Base-by-base conservation (phyloP, 2,329 filamentous ascomycete species). In the Lachnellula willkommii region DNA sequence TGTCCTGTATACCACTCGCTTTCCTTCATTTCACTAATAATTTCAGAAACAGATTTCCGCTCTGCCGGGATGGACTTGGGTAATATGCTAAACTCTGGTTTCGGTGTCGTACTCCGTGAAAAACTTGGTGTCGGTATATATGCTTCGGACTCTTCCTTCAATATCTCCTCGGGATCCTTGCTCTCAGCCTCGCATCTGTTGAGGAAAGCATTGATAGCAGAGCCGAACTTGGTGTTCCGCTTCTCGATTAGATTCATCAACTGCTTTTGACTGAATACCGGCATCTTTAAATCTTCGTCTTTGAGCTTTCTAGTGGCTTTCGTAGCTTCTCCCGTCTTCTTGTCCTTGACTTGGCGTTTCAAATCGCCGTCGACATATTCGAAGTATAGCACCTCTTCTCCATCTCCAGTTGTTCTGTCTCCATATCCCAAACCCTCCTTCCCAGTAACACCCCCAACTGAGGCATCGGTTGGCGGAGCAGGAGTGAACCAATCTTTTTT, bases 301-400 rank as follows among this genome's bases (percentile, higher is more conserved):
- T 83, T 80, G 60, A 91, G 75, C 66, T 82, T 89, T 55, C 84
- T 80, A 12, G 78, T 83, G 0, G 87, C 80, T 53, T 85, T 87
- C 0, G 79, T 83, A 0, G 85, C 79, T 69, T 92, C 84, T 1
- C 88, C 89, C 0, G 87, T 90, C 69, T 88, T 89, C 53, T 83
- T 81, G 69, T 87, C 76, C 52, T 79, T 76, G 0, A 91, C 87
- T 68, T 95, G 86, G 42, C 88, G 80, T 73, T 92, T 96, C 63
- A 97, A 72, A 68, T 96, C 93, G 0, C 88, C 92, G 69, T 97
- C 94, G 17, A 95, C 74, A 63, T 95, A 97, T 69, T 97, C 94
- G 66, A 99, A 95, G 37, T 93, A 82, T 24, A 99, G 73, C 15
- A 96, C 87, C 64, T 95, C 85, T 51, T 79, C 79, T 2, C 76